Conservation (phyloP, 2,329 filamentous ascomycete genomes). For the Westerdykella sp. region DNA sequence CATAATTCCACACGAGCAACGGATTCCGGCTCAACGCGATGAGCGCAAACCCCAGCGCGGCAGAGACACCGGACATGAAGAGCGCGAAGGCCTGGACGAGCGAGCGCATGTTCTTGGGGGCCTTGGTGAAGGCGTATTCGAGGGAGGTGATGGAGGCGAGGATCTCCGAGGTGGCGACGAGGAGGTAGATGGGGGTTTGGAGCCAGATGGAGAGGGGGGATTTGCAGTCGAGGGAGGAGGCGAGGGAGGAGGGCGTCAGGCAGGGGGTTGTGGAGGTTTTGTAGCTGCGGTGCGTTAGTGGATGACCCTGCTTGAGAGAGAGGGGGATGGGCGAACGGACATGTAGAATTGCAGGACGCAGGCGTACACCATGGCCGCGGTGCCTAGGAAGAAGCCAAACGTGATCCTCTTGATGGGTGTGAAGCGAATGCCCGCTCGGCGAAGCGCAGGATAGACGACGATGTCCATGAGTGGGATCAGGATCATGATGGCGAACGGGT, state of each 20-base stretch:
- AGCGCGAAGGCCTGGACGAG: slow-evolving; percentile 33
- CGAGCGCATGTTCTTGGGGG: slow-evolving; percentile 56
- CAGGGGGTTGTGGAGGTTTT: slow-evolving; percentile 36
- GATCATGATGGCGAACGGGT: slow-evolving; percentile 68
- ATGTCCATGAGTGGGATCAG: slow-evolving; percentile 61
- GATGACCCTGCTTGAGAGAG: slow-evolving; percentile 2
- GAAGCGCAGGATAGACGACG: slow-evolving; percentile 62
- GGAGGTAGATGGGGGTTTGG: slow-evolving; percentile 47
- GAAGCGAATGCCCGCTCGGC: slow-evolving; percentile 58
- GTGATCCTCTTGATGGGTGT: slow-evolving; percentile 72
- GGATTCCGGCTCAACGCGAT: slow-evolving; percentile 24
- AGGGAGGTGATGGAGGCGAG: slow-evolving; percentile 62
- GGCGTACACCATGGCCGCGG: slow-evolving; percentile 55
- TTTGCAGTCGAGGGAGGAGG: slow-evolving; percentile 32
- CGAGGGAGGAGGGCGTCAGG: slow-evolving; percentile 36
- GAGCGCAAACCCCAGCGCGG: slow-evolving; percentile 26
- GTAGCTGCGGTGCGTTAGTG: slow-evolving; percentile 35
- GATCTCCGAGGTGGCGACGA: slow-evolving; percentile 56
- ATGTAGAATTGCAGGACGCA: slow-evolving; percentile 54
- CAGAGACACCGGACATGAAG: slow-evolving; percentile 33
- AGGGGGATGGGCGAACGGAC: slow-evolving; percentile 1
- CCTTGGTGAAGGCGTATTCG: slow-evolving; percentile 70
- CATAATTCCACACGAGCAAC: slow-evolving; percentile 32
- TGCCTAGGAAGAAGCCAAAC: slow-evolving; percentile 60
- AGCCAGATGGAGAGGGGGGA: slow-evolving; percentile 49